Base-by-base conservation (phyloP, 148 eudicot genomes). In the Chenopodium quinoa region DNA sequence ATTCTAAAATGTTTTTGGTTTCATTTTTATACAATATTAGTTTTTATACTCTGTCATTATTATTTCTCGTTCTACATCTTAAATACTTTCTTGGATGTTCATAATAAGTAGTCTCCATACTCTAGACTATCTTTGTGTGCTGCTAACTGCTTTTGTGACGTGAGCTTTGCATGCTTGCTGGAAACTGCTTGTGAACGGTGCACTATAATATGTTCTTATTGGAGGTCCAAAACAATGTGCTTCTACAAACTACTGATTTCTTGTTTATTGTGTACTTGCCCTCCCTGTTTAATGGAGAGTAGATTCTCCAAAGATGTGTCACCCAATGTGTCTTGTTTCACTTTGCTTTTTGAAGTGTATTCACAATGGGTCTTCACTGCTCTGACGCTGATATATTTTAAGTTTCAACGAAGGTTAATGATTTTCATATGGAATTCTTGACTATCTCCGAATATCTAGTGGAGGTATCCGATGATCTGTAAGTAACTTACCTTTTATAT, bases 381-480 rank as follows among this genome's bases (percentile, higher is more conserved):
- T 27, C 34, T 22, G 46, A 71, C 54, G 78, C 83, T 82, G 67
- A 87, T 72, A 74, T 82, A 54, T 78, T 82, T 83, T 78, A 80
- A 82, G 67, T 82, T 83, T 78, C 68, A 82, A 25, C 82, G 80
- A 87, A 95, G 99, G 92, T 95, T 40, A 85, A 93, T 89, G 97
- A 95, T 78, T 71, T 90, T 85, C 94, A 95, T 83, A 93, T 95
- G 97, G 97, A 95, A 62, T 95, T 95, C 81, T 88, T 95, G 58
- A 88, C 97, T 47, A 89, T 88, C 83, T 93, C 99, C 10, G 97
- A 95, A 83, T 86, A 88, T 56, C 93, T 95, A 32, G 99, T 95
- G 69, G 99, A 95, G 90, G 85, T 95, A 79, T 87, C 98, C 72
- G 99, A 95, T 89, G 99, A 95, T 83, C 77, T 95, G 99, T 95